Evolutionary conservation across 495 filamentous ascomycete genomes (phyloP).

Genomic region (Penicillium cataractarum): DNA sequence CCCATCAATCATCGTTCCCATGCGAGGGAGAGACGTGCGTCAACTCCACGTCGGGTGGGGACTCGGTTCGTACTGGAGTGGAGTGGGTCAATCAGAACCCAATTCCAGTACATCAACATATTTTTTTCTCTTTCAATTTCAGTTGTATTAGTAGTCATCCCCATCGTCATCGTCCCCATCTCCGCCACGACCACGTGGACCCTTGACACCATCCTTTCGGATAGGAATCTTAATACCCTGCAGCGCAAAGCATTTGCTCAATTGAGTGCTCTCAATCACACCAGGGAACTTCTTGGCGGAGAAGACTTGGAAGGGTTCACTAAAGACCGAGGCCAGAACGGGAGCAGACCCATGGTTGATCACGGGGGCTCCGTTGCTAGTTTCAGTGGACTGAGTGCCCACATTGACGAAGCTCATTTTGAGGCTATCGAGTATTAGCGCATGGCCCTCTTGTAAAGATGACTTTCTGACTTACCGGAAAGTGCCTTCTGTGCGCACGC

Average conservation of each 20-base stretch:
- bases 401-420: conserved; percentile 89
- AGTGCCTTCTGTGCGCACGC: conserved; percentile 86
- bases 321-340: conserved; percentile 86
- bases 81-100: background rate
- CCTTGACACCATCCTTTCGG: conserved; percentile 77
- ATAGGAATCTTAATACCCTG: conserved; percentile 99
- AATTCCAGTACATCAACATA: conserved; percentile 8
- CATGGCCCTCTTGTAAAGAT: background rate
- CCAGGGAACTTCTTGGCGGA: conserved; percentile 98
- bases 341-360: conserved; percentile 82
- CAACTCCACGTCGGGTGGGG: conserved; percentile 19
- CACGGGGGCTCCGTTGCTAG: conserved; percentile 41
- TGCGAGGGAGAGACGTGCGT: conserved; percentile 15
- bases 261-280: conserved; percentile 89
- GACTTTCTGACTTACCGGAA: conserved; percentile 68
- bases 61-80: conserved; percentile 17
- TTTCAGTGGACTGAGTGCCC: conserved; percentile 48
- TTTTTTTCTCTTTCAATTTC: conserved; percentile 6
- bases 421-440: conserved; percentile 45
- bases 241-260: conserved; percentile 91
- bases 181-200: conserved; percentile 59
- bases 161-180: conserved; percentile 63
- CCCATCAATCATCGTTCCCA: conserved; percentile 15
- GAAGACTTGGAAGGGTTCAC: conserved; percentile 89
- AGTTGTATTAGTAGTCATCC: conserved; percentile 12